Base-by-base conservation (phyloP, 805 yeast species). In the Metschnikowia noctiluminum region DNA sequence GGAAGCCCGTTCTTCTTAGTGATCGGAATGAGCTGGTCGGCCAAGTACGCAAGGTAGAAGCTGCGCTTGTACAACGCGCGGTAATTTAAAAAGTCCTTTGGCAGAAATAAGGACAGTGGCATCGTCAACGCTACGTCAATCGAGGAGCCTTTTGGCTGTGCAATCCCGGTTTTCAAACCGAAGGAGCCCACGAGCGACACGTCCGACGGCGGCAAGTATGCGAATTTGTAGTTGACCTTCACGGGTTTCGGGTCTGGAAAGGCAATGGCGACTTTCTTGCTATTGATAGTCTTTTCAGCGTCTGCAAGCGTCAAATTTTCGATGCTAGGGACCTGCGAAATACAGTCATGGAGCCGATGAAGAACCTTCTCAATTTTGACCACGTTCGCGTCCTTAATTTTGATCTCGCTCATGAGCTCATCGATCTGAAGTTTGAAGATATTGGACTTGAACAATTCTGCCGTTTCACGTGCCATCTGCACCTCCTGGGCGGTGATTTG, bases 361-460 rank as follows among this genome's bases (percentile, higher is more conserved):
- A 90, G 71, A 43, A 85, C 86, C 52, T 82, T 84, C 62, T 89
- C 96, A 48, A 89, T 81, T 42, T 76, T 73, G 43, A 79, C 63
- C 39, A 85, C 78, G 60, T 85, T 84, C 14, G 80, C 66, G 15
- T 88, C 92, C 58, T 87, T 87, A 37, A 91, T 65, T 57, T 81
- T 80, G 37, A 92, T 79, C 66, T 92, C 98, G 56, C 81, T 80
- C 57, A 94, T 71, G 37, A 94, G 73, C 63, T 91, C 98, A 68
- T 91, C 98, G 52, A 94, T 90, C 70, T 94, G 96, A 49, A 94
- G 69, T 66, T 94, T 94, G 82, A 94, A 92, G 47, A 94, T 90
- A 67, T 91, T 94, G 8, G 97, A 89, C 62, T 91, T 89, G 81
- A 91, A 94, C 40, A 92, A 71, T 65, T 91, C 97, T 1, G 96